A percentile compares a stretch with the other conserved stretches of the same genome.
Evolutionary conservation across 805 yeast genomes (phyloP).

Genomic region (Metschnikowia orientalis): DNA sequence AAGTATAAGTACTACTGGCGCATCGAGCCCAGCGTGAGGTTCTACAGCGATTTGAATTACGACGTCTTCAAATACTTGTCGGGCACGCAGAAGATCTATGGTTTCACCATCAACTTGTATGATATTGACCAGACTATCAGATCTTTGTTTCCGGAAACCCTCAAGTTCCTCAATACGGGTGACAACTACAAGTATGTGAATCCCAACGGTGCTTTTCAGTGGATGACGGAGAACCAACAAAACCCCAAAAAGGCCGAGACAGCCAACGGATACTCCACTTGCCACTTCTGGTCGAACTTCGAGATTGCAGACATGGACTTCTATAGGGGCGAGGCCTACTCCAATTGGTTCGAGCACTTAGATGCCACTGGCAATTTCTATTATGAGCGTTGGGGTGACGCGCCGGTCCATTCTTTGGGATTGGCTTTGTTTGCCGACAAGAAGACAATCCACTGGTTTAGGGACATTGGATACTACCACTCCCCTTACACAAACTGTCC

Average conservation of each 20-base stretch:
- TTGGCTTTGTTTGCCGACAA: conserved; percentile 67
- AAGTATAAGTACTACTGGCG: conserved; percentile 76
- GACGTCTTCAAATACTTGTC: conserved; percentile 75
- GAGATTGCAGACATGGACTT: conserved; percentile 85
- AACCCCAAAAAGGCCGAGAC: conserved; percentile 40
- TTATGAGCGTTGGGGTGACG: conserved; percentile 93
- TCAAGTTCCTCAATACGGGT: conserved; percentile 50
- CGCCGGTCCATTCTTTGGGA: conserved; percentile 82
- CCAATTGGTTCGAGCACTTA: conserved; percentile 55
- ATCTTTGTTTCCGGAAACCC: conserved; percentile 66
- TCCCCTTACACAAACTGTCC: conserved; percentile 78
- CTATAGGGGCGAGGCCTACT: conserved; percentile 63
- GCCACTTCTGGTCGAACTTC: conserved; percentile 90
- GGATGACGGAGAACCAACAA: conserved; percentile 49
- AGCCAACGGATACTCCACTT: conserved; percentile 55
- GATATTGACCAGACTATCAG: conserved; percentile 63
- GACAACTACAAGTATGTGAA: conserved; percentile 55
- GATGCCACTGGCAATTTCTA: conserved; percentile 77
- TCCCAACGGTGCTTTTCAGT: conserved; percentile 47
- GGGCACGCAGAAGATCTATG: conserved; percentile 63
- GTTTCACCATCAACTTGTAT: conserved; percentile 64
- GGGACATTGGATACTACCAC: conserved; percentile 77
- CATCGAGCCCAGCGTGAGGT: conserved; percentile 68
- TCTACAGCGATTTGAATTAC: conserved; percentile 65
- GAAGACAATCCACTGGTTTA: conserved; percentile 74